phyloP scores from a whole-genome alignment of 1,139 yeast genomes.

The Wickerhamomyces sp. region DNA sequence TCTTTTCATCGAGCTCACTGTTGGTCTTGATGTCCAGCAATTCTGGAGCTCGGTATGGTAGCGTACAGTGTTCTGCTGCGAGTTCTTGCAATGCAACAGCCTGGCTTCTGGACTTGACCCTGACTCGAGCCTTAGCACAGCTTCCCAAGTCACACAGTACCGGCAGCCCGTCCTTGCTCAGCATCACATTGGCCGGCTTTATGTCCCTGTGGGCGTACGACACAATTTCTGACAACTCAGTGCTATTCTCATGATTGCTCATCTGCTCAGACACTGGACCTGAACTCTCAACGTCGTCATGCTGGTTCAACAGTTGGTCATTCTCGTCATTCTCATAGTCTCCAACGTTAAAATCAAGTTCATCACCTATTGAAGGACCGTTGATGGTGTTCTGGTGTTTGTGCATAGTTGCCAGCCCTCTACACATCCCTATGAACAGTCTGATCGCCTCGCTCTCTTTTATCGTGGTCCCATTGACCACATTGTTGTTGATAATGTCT shows the following conservation, averaged over 20 bases:
- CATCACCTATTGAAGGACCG: neutral
- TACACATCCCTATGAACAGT: slow-evolving; percentile 62
- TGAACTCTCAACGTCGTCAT: slow-evolving; percentile 7
- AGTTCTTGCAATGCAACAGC: slow-evolving; percentile 75
- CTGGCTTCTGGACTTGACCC: slow-evolving; percentile 56
- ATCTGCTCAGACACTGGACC: no score
- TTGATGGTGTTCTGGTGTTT: slow-evolving; percentile 39
- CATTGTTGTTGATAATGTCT: slow-evolving; percentile 63
- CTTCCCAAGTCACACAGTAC: slow-evolving; percentile 85
- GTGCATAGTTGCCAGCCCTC: slow-evolving; percentile 77
- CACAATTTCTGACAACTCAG: slow-evolving; percentile 54
- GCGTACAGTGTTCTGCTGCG: slow-evolving; percentile 82
- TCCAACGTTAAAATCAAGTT: neutral
- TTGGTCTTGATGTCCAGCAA: slow-evolving; percentile 71
- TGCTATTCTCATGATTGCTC: slow-evolving; percentile 26
- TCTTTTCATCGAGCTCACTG: slow-evolving; percentile 57
- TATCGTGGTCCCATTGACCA: slow-evolving; percentile 49
- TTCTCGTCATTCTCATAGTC: slow-evolving; percentile 1
- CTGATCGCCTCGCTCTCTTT: slow-evolving; percentile 59
- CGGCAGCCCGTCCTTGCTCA: slow-evolving; percentile 67
- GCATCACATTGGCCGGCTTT: slow-evolving; percentile 86
- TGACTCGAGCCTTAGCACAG: slow-evolving; percentile 58
- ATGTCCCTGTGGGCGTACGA: slow-evolving; percentile 86
- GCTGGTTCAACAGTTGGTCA: slow-evolving; percentile 6
- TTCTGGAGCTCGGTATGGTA: slow-evolving; percentile 91